Percentiles rank a stretch among this genome's conserved stretches.
phyloP scores from a whole-genome alignment of 345 rosid species.

The Arabidopsis arenosa region DNA sequence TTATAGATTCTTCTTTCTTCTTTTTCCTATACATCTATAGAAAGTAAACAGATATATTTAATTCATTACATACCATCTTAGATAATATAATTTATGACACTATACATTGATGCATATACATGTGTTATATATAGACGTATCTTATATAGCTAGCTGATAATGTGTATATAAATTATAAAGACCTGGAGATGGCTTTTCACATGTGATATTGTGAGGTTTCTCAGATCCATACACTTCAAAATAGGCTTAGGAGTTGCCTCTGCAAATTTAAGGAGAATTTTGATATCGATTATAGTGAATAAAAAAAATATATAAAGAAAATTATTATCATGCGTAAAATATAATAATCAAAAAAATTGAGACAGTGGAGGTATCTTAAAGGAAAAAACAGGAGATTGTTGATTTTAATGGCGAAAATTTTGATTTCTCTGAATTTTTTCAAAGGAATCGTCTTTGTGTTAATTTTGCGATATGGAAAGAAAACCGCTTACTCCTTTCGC shows the following conservation, averaged over 20 bases:
- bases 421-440: not conserved
- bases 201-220: not conserved
- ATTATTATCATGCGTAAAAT: not conserved
- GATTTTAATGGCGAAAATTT: not conserved
- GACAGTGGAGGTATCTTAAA: no score
- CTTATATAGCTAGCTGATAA: not conserved
- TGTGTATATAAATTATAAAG: not conserved
- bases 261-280: not conserved
- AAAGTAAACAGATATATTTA: not conserved
- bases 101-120: not conserved
- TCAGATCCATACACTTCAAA: not conserved
- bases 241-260: not conserved
- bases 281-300: not conserved
- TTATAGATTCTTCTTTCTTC: not conserved
- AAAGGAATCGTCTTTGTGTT: not conserved
- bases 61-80: not conserved
- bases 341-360: not conserved
- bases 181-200: not conserved
- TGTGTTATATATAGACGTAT: not conserved
- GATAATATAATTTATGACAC: not conserved
- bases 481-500: slow-evolving; percentile 56
- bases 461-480: no score
- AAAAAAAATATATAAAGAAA: not conserved
- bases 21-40: slow-evolving; percentile 33
- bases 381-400: not conserved